phyloP scores from a whole-genome alignment of 2,329 filamentous ascomycete species.

The Fusarium dimerum region DNA sequence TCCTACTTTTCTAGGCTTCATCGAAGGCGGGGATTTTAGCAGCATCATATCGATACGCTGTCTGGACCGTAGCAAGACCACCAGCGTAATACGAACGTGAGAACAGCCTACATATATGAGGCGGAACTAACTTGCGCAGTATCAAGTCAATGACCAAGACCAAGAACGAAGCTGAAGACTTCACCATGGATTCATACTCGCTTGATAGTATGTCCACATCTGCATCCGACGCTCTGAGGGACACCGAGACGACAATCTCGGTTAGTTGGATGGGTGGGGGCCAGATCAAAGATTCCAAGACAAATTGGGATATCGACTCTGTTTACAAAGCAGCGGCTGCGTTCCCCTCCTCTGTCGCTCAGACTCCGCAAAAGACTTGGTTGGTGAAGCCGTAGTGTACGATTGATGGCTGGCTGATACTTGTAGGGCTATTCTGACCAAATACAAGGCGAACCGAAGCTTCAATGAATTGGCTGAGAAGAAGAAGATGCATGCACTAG shows the following conservation, averaged over 20 bases:
- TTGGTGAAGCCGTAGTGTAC: not conserved
- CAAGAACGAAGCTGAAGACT: conserved; percentile 2
- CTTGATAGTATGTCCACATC: too few relatives aligned
- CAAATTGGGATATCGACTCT: not conserved
- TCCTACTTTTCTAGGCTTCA: conserved; percentile 3
- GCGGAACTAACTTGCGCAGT: too few relatives aligned
- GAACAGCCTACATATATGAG: too few relatives aligned
- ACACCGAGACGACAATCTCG: conserved; percentile 5
- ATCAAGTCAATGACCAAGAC: not conserved
- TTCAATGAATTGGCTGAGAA: conserved; percentile 3
- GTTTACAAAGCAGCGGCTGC: not conserved
- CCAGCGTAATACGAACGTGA: not conserved
- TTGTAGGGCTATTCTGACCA: conserved; percentile 3
- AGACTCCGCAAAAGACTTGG: conserved; percentile 1
- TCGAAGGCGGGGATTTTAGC: conserved; percentile 7
- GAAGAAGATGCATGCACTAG: not conserved
- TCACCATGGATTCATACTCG: not conserved
- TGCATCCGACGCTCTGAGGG: not conserved
- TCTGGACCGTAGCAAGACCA: not conserved
- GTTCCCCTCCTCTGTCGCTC: not conserved
- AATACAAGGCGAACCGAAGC: not conserved
- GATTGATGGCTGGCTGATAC: not conserved
- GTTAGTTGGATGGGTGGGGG: conserved; percentile 5
- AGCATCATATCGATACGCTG: conserved; percentile 3
- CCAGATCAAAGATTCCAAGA: not conserved